Evolutionary conservation across 331 rosid genomes (phyloP), one percentile per base, ranked within the genome.

Genomic region (Malus hybrid): DNA sequence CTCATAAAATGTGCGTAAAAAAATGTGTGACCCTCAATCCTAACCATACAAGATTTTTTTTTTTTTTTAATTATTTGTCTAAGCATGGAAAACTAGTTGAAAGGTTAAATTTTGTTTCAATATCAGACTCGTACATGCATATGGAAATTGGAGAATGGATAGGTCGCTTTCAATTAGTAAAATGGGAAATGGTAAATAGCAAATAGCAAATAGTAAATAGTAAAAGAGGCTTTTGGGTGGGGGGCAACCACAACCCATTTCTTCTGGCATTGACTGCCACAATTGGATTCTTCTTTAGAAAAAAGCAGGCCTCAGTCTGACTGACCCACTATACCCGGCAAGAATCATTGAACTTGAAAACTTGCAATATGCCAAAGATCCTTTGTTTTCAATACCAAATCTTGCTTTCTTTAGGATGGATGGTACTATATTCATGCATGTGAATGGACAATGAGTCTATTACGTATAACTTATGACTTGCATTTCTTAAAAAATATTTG

Each of bases 311-410:
- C 44, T 59, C 8, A 22, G 65, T 22, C 32, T 32, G 50, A 10
- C 46, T 63, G 81, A 77, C 78, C 87, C 87, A 73, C 84, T 69
- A 80, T 39, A 60, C 73, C 76, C 82, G 80, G 78, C 82, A 80
- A 71, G 80, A 80, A 84, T 84, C 82, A 77, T 72, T 69, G 75
- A 77, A 70, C 50, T 76, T 63, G 74, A 83, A 64, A 72, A 62
- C 61, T 57, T 31, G 61, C 76, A 71, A 34, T 15, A 46, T 70
- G 60, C 66, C 46, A 77, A 74, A 71, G 68, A 64, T 74, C 80
- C 32, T 63, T 50, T 9, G 15, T 29, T n/a, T 63, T 60, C 9
- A 19, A 56, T 36, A 18, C 6, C 42, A 55, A 31, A 13, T 77
- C 31, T 70, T 48, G 46, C 12, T 39, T 39, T 39, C 2, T 39